Percentiles rank a stretch among this genome's conserved stretches.
phyloP scores from a whole-genome alignment of 148 eudicot species.

The Chenopodium berlandieri region DNA sequence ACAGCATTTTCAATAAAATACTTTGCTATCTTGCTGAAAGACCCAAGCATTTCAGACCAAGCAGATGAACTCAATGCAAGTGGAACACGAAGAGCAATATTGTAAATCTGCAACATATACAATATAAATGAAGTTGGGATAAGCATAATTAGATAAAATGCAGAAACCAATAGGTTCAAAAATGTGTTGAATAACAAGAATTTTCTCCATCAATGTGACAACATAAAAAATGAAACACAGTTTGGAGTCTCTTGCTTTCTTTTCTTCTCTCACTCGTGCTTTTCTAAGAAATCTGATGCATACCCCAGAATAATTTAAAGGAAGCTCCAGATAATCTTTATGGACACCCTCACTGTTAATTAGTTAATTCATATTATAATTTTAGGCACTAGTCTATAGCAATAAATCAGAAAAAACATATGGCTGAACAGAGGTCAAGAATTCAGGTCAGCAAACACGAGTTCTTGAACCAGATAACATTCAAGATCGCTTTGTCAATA shows the following conservation, averaged over 20 bases:
- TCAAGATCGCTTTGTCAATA: background rate
- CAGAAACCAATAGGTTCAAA: background rate
- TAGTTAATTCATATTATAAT: background rate
- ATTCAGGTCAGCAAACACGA: background rate
- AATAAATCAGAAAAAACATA: background rate
- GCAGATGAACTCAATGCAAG: constrained; percentile 51
- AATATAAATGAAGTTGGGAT: constrained; percentile 1
- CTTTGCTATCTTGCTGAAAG: constrained; percentile 46
- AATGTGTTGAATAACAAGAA: background rate
- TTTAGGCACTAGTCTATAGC: background rate
- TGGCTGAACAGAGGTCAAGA: background rate
- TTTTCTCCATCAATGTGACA: background rate
- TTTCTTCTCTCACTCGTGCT: background rate
- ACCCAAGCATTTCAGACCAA: constrained; percentile 63
- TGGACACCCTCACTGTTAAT: background rate
- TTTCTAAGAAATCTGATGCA: background rate
- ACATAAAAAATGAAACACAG: background rate
- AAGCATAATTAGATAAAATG: background rate
- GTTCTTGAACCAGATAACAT: background rate
- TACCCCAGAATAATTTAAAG: background rate
- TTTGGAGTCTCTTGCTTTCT: background rate
- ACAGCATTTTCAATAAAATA: constrained; percentile 39
- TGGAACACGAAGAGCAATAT: constrained; percentile 40
- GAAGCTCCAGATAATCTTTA: background rate
- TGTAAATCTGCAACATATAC: constrained; percentile 52